Conservation (phyloP, 148 eudicot genomes). For the Salicornia ramosissima region DNA sequence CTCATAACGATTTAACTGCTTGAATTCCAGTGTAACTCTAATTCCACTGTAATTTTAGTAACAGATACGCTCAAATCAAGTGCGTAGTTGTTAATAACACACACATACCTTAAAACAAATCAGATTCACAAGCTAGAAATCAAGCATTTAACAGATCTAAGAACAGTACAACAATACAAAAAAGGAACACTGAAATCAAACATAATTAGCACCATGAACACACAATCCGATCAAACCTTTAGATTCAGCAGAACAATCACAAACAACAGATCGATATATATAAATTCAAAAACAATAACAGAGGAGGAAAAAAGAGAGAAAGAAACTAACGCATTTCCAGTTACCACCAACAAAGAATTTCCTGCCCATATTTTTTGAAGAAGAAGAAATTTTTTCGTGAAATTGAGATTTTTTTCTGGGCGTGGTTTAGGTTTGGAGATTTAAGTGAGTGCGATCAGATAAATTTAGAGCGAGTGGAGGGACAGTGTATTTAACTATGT, state of each 20-base stretch:
- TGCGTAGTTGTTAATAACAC: too few relatives aligned
- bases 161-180: too few relatives aligned
- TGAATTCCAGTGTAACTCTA: background rate
- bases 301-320: constrained; percentile 9
- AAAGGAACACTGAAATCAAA: background rate
- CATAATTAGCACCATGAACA: background rate
- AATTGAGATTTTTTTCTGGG: constrained; percentile 2
- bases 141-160: too few relatives aligned
- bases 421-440: background rate
- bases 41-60: background rate
- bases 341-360: constrained; percentile 86
- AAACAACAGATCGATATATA: constrained; percentile 7
- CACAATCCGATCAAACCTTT: background rate
- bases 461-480: background rate
- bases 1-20: background rate
- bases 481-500: background rate
- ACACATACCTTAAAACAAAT: too few relatives aligned
- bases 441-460: background rate
- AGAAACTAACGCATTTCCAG: constrained; percentile 70
- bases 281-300: background rate
- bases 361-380: constrained; percentile 40
- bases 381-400: background rate
- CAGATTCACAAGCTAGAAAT: background rate
- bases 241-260: background rate
- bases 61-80: too few relatives aligned